Evolutionary conservation across 2,329 filamentous ascomycete genomes (phyloP).

Genomic region (Xylariaceae sp.): DNA sequence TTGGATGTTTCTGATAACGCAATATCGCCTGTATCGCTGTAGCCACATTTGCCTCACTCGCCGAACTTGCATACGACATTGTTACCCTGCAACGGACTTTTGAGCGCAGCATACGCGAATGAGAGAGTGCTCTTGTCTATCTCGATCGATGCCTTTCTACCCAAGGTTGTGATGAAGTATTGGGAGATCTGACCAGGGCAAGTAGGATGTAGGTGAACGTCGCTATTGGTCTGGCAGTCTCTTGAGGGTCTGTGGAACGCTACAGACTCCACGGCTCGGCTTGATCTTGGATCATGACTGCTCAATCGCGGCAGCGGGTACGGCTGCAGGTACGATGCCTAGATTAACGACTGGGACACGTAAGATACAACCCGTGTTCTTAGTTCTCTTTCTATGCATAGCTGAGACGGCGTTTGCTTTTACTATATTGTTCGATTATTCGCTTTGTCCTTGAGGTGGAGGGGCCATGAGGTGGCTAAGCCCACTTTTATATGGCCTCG

Average conservation of each 20-base stretch:
- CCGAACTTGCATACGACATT: slow-evolving; percentile 27
- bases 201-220: slow-evolving; percentile 22
- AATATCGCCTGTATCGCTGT: slow-evolving; percentile 32
- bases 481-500: slow-evolving; percentile 28
- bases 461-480: slow-evolving; percentile 31
- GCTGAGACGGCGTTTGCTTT: slow-evolving; percentile 45
- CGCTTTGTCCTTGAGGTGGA: slow-evolving; percentile 33
- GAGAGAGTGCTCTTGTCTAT: slow-evolving; percentile 17
- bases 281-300: slow-evolving; percentile 25
- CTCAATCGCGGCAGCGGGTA: slow-evolving; percentile 21
- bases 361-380: slow-evolving; percentile 31
- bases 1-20: slow-evolving; percentile 27
- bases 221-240: slow-evolving; percentile 25
- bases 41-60: slow-evolving; percentile 30
- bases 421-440: slow-evolving; percentile 37
- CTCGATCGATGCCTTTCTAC: slow-evolving; percentile 23
- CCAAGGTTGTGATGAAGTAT: slow-evolving; percentile 24
- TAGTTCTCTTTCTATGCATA: slow-evolving; percentile 50
- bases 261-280: slow-evolving; percentile 17
- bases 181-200: slow-evolving; percentile 22
- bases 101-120: slow-evolving; percentile 12
- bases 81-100: slow-evolving; percentile 23
- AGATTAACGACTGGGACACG: slow-evolving; percentile 26
- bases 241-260: slow-evolving; percentile 20
- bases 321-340: slow-evolving; percentile 20